A percentile compares a stretch with the other conserved stretches of the same genome.
phyloP scores from a whole-genome alignment of 2,329 filamentous ascomycete species.

The Fusarium ambrosium region DNA sequence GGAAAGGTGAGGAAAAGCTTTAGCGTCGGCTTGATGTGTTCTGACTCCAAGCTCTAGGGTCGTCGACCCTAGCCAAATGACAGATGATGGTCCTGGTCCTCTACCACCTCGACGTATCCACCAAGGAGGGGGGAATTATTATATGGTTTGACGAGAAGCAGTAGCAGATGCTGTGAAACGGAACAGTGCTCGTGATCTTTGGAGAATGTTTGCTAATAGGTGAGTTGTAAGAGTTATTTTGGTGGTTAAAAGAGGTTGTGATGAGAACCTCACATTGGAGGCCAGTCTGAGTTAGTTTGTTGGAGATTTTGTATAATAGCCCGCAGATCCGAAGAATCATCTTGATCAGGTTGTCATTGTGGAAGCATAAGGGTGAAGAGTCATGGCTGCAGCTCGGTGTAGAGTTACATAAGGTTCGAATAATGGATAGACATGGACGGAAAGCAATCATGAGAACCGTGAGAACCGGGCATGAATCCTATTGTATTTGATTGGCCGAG shows the following conservation, averaged over 20 bases:
- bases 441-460: background rate
- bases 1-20: conserved; percentile 18
- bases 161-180: background rate
- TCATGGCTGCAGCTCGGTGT: background rate
- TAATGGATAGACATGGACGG: background rate
- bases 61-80: conserved; percentile 6
- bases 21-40: background rate
- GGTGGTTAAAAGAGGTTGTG: background rate
- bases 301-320: background rate
- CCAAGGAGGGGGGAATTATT: conserved; percentile 30
- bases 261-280: background rate
- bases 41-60: conserved; percentile 11
- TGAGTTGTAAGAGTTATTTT: background rate
- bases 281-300: background rate
- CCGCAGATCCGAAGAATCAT: background rate
- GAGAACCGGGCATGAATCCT: background rate
- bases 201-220: background rate
- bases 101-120: conserved; percentile 30
- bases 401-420: background rate
- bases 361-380: background rate
- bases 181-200: background rate
- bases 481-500: background rate
- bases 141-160: conserved; percentile 13
- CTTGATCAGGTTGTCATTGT: background rate
- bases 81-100: conserved; percentile 9